A percentile compares a stretch with the other conserved stretches of the same genome.
These are phyloP conservation scores for Ophiostoma perfectum DNA, from an alignment of 2,329 filamentous ascomycete genomes.

Conservation along the genomic window DNA sequence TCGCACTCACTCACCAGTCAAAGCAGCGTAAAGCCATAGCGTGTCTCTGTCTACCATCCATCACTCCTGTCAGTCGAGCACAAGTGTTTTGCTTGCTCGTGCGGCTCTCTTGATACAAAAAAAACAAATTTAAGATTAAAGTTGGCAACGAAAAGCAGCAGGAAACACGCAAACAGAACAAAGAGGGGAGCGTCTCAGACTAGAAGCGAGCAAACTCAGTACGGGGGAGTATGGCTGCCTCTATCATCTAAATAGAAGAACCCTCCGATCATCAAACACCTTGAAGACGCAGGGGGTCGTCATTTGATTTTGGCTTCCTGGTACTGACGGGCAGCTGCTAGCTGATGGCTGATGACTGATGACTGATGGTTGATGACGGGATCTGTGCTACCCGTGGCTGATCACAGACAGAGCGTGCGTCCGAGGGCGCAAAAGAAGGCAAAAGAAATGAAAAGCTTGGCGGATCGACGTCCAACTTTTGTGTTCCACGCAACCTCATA, in stretches of 20 bases:
- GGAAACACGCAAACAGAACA: slow-evolving; percentile 13
- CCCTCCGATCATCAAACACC: slow-evolving; percentile 12
- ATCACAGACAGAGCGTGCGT: no score
- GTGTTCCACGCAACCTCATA: no score
- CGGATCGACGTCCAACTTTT: background rate
- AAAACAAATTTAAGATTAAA: background rate
- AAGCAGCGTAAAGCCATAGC: no score
- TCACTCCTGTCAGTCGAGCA: no score
- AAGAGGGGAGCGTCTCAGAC: background rate
- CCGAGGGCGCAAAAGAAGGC: background rate
- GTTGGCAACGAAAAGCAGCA: background rate
- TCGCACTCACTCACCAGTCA: no score
- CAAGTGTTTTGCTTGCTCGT: no score
- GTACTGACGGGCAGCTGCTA: no score
- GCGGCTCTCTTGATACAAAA: background rate
- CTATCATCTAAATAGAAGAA: background rate
- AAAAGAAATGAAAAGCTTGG: slow-evolving; percentile 11
- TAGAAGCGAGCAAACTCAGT: background rate
- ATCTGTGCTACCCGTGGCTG: slow-evolving; percentile 1
- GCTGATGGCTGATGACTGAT: no score
- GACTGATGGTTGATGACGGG: background rate
- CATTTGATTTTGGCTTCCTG: no score
- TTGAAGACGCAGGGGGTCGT: background rate
- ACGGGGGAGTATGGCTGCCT: background rate
- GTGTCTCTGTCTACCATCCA: no score